phyloP scores from a whole-genome alignment of 331 rosid species.

The Stylosanthes scabra region DNA sequence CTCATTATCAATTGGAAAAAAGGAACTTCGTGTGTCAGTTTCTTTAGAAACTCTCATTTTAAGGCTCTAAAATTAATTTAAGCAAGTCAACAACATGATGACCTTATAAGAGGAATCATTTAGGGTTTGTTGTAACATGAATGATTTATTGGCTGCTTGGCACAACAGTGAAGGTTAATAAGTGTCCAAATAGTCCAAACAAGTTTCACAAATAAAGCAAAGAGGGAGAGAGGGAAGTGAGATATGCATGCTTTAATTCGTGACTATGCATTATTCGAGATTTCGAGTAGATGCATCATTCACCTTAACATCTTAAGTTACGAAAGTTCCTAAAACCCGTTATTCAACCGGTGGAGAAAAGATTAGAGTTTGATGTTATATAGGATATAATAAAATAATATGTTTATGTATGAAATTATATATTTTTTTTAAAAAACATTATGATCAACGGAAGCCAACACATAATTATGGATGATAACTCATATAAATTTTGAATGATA shows the following conservation, averaged over 20 bases:
- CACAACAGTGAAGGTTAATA: conserved; percentile 4
- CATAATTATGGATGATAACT: too few relatives aligned
- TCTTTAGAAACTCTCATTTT: neutral
- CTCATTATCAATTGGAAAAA: conserved; percentile 47
- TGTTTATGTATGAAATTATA: too few relatives aligned
- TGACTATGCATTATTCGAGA: neutral
- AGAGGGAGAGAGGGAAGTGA: neutral
- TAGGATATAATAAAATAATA: too few relatives aligned
- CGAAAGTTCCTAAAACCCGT: too few relatives aligned
- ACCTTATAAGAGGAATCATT: conserved; percentile 18
- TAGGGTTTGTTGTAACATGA: neutral
- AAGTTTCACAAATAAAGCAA: neutral
- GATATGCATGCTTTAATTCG: neutral
- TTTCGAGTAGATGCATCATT: neutral
- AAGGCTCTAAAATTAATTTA: conserved; percentile 7
- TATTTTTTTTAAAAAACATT: too few relatives aligned
- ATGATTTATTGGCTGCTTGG: conserved; percentile 22
- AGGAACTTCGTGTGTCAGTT: conserved; percentile 37
- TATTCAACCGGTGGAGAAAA: too few relatives aligned
- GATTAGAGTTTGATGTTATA: too few relatives aligned
- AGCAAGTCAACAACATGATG: conserved; percentile 34
- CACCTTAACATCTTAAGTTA: too few relatives aligned
- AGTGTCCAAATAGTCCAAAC: conserved; percentile 1
- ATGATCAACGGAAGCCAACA: too few relatives aligned
- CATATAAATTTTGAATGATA: too few relatives aligned